Conservation (phyloP, 345 rosid genomes). For the Populus davidiana region DNA sequence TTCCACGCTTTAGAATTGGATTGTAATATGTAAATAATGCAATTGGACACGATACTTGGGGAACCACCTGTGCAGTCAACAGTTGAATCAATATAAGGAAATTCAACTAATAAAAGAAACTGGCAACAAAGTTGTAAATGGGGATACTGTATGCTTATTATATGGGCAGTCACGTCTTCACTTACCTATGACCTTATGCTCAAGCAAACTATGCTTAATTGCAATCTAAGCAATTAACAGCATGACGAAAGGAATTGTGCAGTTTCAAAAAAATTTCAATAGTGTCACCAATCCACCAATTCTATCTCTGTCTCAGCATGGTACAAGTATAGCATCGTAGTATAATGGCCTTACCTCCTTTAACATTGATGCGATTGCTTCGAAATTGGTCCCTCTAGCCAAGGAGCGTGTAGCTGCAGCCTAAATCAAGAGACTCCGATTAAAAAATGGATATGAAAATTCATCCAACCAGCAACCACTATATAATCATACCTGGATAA, state of each 20-base stretch:
- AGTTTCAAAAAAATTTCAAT: background rate
- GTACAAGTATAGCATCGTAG: background rate
- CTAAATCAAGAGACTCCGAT: constrained; percentile 35
- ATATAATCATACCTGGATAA: constrained; percentile 66
- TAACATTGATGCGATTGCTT: constrained; percentile 63
- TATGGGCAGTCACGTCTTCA: background rate
- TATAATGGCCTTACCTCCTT: constrained; percentile 52
- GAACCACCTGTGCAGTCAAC: constrained; percentile 53
- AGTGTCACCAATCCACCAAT: background rate
- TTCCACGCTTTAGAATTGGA: constrained; percentile 73
- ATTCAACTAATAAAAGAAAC: background rate
- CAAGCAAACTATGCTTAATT: background rate
- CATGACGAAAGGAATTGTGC: background rate
- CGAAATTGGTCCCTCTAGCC: constrained; percentile 72
- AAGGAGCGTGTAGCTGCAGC: constrained; percentile 89
- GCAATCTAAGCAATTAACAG: background rate
- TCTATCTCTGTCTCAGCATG: background rate
- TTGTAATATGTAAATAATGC: constrained; percentile 86
- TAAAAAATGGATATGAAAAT: background rate
- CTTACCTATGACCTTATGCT: background rate
- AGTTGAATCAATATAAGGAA: constrained; percentile 3
- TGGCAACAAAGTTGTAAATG: background rate
- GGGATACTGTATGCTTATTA: background rate
- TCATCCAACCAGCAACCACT: background rate
- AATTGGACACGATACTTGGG: constrained; percentile 72